phyloP scores from a whole-genome alignment of 2,329 filamentous ascomycete species.

The Aspergillus quadricinctus region DNA sequence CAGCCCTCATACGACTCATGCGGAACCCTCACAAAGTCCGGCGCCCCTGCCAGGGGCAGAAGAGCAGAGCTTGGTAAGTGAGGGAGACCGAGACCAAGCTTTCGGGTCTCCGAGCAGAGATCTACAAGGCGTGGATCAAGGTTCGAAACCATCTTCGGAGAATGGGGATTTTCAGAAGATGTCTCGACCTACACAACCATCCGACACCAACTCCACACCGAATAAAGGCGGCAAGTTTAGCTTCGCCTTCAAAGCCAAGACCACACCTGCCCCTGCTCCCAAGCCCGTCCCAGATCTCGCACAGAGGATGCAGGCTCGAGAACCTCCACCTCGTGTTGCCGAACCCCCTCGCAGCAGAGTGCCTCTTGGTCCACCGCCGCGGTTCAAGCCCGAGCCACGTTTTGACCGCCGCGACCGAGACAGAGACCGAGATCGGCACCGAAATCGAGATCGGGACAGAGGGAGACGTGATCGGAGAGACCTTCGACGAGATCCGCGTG shows the following conservation, averaged over 20 bases:
- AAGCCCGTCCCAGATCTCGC: slow-evolving; percentile 49
- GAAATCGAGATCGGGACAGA: slow-evolving; percentile 28
- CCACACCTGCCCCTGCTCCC: slow-evolving; percentile 51
- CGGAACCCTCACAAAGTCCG: slow-evolving; percentile 30
- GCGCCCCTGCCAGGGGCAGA: slow-evolving; percentile 27
- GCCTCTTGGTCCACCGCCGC: slow-evolving; percentile 33
- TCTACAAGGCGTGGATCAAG: slow-evolving; percentile 60
- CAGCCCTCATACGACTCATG: slow-evolving; percentile 36
- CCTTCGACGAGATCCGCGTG: slow-evolving; percentile 26
- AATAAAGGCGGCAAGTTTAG: slow-evolving; percentile 70
- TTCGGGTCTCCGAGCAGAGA: slow-evolving; percentile 60
- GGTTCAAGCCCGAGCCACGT: slow-evolving; percentile 38
- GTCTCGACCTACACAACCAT: slow-evolving; percentile 52
- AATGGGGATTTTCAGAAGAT: slow-evolving; percentile 46
- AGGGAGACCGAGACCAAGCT: slow-evolving; percentile 56
- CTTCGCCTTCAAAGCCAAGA: slow-evolving; percentile 85
- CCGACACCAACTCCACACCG: slow-evolving; percentile 51
- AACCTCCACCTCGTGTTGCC: slow-evolving; percentile 31
- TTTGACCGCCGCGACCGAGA: slow-evolving; percentile 42
- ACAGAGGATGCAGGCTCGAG: slow-evolving; percentile 43
- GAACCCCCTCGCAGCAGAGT: slow-evolving; percentile 37
- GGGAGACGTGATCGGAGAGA: slow-evolving; percentile 33
- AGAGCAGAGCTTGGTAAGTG: slow-evolving; percentile 31
- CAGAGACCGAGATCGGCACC: slow-evolving; percentile 32
- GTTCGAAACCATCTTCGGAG: slow-evolving; percentile 43